Evolutionary conservation across 805 yeast genomes (phyloP).

Genomic region (Starmerella ratchasimensis): DNA sequence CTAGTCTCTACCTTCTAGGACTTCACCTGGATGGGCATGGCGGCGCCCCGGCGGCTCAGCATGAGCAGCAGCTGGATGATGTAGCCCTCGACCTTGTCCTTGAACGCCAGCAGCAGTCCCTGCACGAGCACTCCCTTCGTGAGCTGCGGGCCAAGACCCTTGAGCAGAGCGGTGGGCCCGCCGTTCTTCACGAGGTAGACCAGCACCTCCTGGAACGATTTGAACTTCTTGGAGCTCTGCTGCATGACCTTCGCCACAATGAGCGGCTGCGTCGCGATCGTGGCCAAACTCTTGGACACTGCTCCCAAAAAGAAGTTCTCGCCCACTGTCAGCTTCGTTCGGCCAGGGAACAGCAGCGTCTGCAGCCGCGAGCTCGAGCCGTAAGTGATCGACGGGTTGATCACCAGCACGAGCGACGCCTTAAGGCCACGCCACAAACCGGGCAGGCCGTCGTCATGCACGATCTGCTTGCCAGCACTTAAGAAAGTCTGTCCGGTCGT

Average conservation of each 20-base stretch:
- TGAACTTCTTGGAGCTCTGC: constrained; percentile 37
- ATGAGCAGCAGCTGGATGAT: constrained; percentile 19
- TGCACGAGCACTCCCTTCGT: constrained; percentile 73
- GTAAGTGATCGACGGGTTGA: constrained; percentile 78
- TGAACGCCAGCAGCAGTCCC: constrained; percentile 70
- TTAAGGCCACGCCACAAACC: constrained; percentile 79
- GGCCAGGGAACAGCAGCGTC: constrained; percentile 33
- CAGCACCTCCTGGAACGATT: constrained; percentile 51
- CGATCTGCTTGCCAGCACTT: constrained; percentile 37
- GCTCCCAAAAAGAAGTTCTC: constrained; percentile 65
- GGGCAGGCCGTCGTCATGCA: constrained; percentile 47
- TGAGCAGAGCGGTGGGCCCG: constrained; percentile 54
- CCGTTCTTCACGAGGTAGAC: constrained; percentile 47
- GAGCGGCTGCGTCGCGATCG: constrained; percentile 68
- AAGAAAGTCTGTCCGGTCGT: constrained; percentile 28
- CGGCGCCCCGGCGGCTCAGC: neutral
- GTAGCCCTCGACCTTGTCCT: constrained; percentile 41
- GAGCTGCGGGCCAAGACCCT: constrained; percentile 69
- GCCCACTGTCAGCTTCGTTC: constrained; percentile 37
- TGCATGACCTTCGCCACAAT: constrained; percentile 74
- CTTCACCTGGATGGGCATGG: no score
- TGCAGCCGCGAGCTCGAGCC: constrained; percentile 63
- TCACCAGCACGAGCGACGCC: constrained; percentile 61
- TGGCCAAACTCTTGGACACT: constrained; percentile 67
- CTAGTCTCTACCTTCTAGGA: no score